Evolutionary conservation across 805 yeast genomes (phyloP).

Genomic region (Priceomyces castillae): DNA sequence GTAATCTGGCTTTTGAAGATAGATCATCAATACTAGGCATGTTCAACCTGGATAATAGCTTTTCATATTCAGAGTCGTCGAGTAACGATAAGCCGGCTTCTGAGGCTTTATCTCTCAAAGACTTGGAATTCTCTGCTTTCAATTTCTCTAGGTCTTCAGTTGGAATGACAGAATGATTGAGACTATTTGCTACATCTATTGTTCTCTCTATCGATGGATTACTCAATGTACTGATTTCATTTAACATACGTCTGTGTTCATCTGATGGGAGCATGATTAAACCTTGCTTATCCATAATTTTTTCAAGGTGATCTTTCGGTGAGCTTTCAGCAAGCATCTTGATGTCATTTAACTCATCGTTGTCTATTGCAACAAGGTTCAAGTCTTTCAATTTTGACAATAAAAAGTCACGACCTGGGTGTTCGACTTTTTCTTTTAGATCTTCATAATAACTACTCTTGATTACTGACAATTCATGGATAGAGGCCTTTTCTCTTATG

Average conservation of each 20-base stretch:
- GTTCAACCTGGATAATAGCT: background rate
- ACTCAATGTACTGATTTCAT: background rate
- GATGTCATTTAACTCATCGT: slow-evolving; percentile 5
- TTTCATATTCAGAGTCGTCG: background rate
- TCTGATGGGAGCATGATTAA: slow-evolving; percentile 13
- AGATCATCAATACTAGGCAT: slow-evolving; percentile 11
- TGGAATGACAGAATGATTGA: slow-evolving; percentile 4
- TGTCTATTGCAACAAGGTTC: background rate
- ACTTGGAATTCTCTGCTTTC: background rate
- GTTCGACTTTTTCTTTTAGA: background rate
- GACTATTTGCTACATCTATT: slow-evolving; percentile 4
- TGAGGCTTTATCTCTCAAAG: slow-evolving; percentile 4
- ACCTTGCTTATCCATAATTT: slow-evolving; percentile 8
- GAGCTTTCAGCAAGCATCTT: slow-evolving; percentile 14
- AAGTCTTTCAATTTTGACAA: background rate
- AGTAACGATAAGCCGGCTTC: slow-evolving; percentile 11
- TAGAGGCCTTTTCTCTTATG: slow-evolving; percentile 13
- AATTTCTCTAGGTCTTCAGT: slow-evolving; percentile 6
- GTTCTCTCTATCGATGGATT: background rate
- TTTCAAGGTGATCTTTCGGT: slow-evolving; percentile 9
- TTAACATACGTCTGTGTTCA: slow-evolving; percentile 7
- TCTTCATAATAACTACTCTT: slow-evolving; percentile 9
- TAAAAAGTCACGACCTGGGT: background rate
- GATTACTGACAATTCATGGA: slow-evolving; percentile 11
- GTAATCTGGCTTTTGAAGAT: slow-evolving; percentile 14